Evolutionary conservation across 768 basidiomycete genomes (phyloP).

Genomic region (Leccinum boreale): DNA sequence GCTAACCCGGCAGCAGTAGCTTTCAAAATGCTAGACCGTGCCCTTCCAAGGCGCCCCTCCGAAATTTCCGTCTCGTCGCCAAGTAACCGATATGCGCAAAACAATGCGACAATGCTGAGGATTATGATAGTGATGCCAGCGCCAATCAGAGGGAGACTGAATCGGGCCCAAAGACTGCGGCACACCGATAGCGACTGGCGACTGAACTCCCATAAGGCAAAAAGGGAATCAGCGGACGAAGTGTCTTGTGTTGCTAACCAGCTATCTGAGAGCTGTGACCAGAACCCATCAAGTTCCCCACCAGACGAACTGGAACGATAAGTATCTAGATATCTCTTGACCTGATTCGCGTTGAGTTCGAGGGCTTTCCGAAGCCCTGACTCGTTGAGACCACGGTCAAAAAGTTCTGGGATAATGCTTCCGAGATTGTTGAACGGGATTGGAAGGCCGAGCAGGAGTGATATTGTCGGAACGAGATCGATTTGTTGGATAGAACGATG

Average conservation of each 20-base stretch:
- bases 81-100: conserved; percentile 53
- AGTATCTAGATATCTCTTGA: conserved; percentile 69
- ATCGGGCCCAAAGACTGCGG: conserved; percentile 91
- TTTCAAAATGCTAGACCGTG: conserved; percentile 31
- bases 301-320: conserved; percentile 74
- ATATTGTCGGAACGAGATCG: conserved; percentile 85
- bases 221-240: conserved; percentile 21
- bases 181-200: conserved; percentile 52
- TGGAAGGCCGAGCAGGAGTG: conserved; percentile 86
- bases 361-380: conserved; percentile 55
- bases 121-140: conserved; percentile 66
- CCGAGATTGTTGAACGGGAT: conserved; percentile 97
- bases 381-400: conserved; percentile 46
- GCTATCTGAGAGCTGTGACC: conserved; percentile 46
- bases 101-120: conserved; percentile 51
- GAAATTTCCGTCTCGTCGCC: conserved; percentile 35
- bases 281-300: conserved; percentile 67
- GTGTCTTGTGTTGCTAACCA: conserved; percentile 39
- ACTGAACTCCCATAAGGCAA: conserved; percentile 22
- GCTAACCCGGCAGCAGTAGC: conserved; percentile 37
- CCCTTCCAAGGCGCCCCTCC: conserved; percentile 41
- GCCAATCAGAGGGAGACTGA: conserved; percentile 75
- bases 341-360: conserved; percentile 67
- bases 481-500: conserved; percentile 85
- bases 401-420: conserved; percentile 86